Conservation (phyloP, 257 asterid genomes). For the Petunia axillaris region DNA sequence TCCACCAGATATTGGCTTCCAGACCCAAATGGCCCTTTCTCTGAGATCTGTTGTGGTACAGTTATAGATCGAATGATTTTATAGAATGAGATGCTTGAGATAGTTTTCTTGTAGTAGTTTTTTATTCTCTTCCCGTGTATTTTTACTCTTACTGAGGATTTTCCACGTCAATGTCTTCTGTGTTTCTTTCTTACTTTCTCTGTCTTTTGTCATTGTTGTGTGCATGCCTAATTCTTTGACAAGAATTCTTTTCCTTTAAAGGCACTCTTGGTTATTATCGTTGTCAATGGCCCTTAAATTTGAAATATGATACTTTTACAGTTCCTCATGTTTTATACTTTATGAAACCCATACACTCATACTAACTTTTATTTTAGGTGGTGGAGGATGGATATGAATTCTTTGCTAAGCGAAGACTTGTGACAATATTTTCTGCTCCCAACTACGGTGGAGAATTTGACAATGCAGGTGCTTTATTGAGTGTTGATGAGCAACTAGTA, state of each 20-base stretch:
- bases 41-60: too few species aligned
- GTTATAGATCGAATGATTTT: neutral
- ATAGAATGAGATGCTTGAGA: neutral
- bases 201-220: neutral
- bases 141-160: neutral
- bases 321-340: too few species aligned
- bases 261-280: neutral
- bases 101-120: neutral
- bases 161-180: neutral
- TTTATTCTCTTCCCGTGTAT: neutral
- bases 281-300: neutral
- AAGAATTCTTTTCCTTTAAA: neutral
- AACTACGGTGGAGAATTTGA: slow-evolving; percentile 84
- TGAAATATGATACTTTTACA: neutral
- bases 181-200: neutral
- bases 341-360: too few species aligned
- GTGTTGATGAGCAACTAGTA: slow-evolving; percentile 65
- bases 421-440: slow-evolving; percentile 74
- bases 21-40: neutral
- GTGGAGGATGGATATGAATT: slow-evolving; percentile 70
- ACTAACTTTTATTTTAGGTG: slow-evolving; percentile 36
- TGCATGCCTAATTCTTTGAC: neutral
- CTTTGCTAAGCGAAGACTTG: slow-evolving; percentile 58
- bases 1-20: neutral
- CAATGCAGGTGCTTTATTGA: slow-evolving; percentile 76